phyloP scores from a whole-genome alignment of 352 stramenopile genomes.

The Pythium graminicola region DNA sequence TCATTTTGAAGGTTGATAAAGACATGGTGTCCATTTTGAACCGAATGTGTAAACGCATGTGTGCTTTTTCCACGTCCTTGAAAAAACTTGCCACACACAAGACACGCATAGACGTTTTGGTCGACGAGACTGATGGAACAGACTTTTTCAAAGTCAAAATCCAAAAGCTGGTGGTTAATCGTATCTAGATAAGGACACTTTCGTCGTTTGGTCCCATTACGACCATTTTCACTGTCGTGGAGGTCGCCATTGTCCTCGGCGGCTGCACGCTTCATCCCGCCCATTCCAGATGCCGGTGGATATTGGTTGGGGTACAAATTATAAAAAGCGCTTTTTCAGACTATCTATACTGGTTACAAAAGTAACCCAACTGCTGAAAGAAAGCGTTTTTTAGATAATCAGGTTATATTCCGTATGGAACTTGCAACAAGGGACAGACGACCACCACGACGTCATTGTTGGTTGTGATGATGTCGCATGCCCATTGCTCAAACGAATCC shows the following conservation, averaged over 20 bases:
- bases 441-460: background rate
- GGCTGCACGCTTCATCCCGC: conserved; percentile 48
- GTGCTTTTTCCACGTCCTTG: conserved; percentile 90
- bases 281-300: background rate
- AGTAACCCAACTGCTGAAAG: no score
- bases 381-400: background rate
- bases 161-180: conserved; percentile 95
- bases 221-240: conserved; percentile 16
- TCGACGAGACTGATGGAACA: conserved; percentile 95
- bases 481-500: no score
- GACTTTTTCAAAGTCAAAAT: conserved; percentile 99
- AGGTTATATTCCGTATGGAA: background rate
- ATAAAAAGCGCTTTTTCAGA: background rate
- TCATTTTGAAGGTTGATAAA: conserved; percentile 96
- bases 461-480: background rate
- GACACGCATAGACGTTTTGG: conserved; percentile 97
- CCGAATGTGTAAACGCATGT: conserved; percentile 95
- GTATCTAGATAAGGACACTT: conserved; percentile 99
- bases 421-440: background rate
- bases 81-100: conserved; percentile 99
- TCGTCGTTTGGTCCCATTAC: conserved; percentile 44
- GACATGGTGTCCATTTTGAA: conserved; percentile 95
- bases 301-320: background rate
- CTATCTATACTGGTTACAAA: no score
- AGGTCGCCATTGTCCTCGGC: conserved; percentile 2